These are phyloP conservation scores for Nemophila menziesii DNA, from an alignment of 257 asterid species.

Conservation along the genomic window DNA sequence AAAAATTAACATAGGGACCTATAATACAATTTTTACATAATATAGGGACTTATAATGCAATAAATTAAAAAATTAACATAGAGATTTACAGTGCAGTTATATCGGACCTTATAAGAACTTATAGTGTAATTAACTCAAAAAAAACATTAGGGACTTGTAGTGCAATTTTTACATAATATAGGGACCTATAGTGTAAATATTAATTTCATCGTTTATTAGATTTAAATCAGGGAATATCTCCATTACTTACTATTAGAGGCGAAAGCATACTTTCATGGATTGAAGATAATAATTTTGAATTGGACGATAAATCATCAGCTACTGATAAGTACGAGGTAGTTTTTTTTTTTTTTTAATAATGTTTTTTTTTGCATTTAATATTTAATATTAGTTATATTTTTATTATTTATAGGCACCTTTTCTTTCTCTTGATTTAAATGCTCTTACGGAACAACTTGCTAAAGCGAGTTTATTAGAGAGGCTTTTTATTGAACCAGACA, in stretches of 20 bases:
- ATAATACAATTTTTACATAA: too few relatives aligned
- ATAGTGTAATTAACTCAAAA: too few relatives aligned
- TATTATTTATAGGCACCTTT: constrained; percentile 56
- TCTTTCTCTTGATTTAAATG: constrained; percentile 61
- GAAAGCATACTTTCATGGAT: constrained; percentile 55
- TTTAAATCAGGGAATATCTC: constrained; percentile 49
- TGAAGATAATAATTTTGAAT: constrained; percentile 51
- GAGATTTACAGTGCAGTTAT: too few relatives aligned
- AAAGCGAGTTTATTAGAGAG: constrained; percentile 62
- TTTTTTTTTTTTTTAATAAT: background rate
- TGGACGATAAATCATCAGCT: constrained; percentile 44
- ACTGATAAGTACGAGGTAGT: constrained; percentile 51
- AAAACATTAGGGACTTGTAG: too few relatives aligned
- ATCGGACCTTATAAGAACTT: background rate
- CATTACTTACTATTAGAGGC: constrained; percentile 64
- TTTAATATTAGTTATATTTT: constrained; percentile 7
- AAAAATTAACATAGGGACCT: too few relatives aligned
- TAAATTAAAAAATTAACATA: too few relatives aligned
- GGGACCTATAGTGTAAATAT: too few relatives aligned
- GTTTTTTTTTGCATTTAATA: background rate
- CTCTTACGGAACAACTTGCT: constrained; percentile 62
- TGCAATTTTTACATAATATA: too few relatives aligned
- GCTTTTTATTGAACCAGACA: constrained; percentile 61
- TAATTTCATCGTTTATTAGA: constrained; percentile 32
- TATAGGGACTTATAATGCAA: too few relatives aligned